Percentiles rank a stretch among this genome's conserved stretches.
Conservation (phyloP, 208 protist genomes). For the Acanthamoeba rhysodes region DNA sequence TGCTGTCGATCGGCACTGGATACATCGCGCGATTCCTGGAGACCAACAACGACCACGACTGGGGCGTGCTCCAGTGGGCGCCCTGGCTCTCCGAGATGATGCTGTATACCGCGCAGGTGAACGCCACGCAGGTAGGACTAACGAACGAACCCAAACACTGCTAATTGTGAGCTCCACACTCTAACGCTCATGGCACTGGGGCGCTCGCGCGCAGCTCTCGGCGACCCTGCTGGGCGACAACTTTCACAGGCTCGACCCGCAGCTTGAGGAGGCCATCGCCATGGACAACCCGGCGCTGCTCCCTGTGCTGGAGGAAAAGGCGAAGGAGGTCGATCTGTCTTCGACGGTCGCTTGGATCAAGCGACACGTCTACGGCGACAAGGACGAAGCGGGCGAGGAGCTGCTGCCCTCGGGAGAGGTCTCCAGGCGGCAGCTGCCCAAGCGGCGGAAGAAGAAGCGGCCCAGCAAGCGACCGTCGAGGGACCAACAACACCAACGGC, state of each 20-base stretch:
- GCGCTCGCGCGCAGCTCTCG: conserved; percentile 45
- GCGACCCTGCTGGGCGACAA: conserved; percentile 49
- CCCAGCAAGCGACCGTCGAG: not conserved
- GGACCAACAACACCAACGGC: not conserved
- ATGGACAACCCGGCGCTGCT: conserved; percentile 41
- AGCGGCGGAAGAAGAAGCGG: not conserved
- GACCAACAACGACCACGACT: conserved; percentile 47
- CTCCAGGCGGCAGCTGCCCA: not conserved
- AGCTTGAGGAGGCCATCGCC: conserved; percentile 16
- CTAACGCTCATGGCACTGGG: no score
- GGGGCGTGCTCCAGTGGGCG: conserved; percentile 63
- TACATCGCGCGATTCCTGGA: conserved; percentile 26
- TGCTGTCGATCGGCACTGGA: conserved; percentile 61
- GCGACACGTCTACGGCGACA: conserved; percentile 70
- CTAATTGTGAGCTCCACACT: no score
- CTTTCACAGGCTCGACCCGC: conserved; percentile 61
- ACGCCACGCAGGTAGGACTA: conserved; percentile 6
- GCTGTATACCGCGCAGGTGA: conserved; percentile 16
- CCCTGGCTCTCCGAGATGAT: conserved; percentile 69
- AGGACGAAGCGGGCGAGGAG: not conserved
- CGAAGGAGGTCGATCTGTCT: conserved; percentile 21
- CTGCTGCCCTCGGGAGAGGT: not conserved
- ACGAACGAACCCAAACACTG: no score
- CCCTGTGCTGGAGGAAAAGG: conserved; percentile 25
- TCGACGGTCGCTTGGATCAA: conserved; percentile 70